Conservation (phyloP, 768 basidiomycete genomes). For the Amanita pseudoporphyria region DNA sequence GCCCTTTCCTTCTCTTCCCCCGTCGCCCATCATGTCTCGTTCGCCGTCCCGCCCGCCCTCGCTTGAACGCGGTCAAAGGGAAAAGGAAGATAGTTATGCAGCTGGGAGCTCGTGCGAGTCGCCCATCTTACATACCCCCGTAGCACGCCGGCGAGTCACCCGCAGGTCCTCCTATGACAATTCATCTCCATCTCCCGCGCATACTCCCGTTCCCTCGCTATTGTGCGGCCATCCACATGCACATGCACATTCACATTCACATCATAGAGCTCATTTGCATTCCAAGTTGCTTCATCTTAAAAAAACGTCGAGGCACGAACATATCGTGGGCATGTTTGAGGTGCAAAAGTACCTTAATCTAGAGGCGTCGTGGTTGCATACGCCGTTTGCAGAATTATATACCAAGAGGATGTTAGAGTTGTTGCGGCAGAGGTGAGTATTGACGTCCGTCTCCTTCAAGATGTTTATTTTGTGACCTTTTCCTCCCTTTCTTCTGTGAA, state of each 20-base stretch:
- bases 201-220: neutral
- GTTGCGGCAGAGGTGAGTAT: slow-evolving; percentile 31
- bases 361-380: slow-evolving; percentile 43
- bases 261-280: slow-evolving; percentile 18
- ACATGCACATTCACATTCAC: slow-evolving; percentile 15
- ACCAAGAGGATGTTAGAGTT: slow-evolving; percentile 33
- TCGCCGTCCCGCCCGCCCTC: slow-evolving; percentile 22
- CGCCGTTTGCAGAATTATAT: slow-evolving; percentile 35
- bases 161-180: neutral
- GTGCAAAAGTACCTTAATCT: slow-evolving; percentile 61
- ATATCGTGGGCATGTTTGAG: slow-evolving; percentile 66
- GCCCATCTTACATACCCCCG: neutral
- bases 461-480: no score
- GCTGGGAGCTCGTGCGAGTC: neutral
- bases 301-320: slow-evolving; percentile 26
- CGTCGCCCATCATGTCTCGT: slow-evolving; percentile 17
- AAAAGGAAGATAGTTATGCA: neutral
- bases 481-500: neutral
- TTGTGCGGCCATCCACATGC: neutral
- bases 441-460: neutral
- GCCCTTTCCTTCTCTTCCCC: slow-evolving; percentile 26
- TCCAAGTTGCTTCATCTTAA: slow-evolving; percentile 28
- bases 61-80: slow-evolving; percentile 1
- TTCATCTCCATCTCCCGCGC: neutral
- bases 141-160: neutral